These are phyloP conservation scores for Pharus latifolius DNA, from an alignment of 176 grass and related monocot genomes.

Conservation along the genomic window DNA sequence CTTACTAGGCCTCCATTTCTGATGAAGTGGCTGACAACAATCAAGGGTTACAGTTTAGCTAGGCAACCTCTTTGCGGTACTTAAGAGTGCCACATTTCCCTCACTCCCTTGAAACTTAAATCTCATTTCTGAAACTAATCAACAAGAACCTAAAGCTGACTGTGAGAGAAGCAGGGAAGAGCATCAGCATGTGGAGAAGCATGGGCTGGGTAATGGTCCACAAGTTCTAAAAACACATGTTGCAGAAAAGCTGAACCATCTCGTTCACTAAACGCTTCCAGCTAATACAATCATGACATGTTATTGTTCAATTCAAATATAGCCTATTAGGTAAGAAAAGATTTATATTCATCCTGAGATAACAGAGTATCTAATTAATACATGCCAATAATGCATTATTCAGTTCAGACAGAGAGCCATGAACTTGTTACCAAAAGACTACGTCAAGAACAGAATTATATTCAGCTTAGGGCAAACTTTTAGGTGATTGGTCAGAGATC, in stretches of 20 bases:
- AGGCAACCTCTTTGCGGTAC: not conserved
- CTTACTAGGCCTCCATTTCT: conserved; percentile 14
- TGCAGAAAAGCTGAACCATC: not conserved
- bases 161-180: not conserved
- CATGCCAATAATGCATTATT: not conserved
- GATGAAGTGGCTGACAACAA: not conserved
- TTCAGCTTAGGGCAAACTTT: conserved; percentile 15
- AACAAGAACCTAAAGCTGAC: not conserved
- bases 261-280: not conserved
- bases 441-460: not conserved
- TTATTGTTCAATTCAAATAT: not conserved
- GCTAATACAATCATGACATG: not conserved
- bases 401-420: conserved; percentile 8
- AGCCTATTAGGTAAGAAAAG: not conserved
- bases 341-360: not conserved
- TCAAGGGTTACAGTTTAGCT: not conserved
- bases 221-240: not conserved
- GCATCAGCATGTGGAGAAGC: not conserved
- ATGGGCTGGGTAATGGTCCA: too few species aligned
- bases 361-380: not conserved
- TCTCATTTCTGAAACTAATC: not conserved
- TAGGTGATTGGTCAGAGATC: conserved; percentile 5
- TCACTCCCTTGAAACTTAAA: too few species aligned
- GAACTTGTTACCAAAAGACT: not conserved
- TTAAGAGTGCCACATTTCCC: too few species aligned